Evolutionary conservation across 1,139 yeast genomes (phyloP).

Genomic region (Meyerozyma guilliermondii): DNA sequence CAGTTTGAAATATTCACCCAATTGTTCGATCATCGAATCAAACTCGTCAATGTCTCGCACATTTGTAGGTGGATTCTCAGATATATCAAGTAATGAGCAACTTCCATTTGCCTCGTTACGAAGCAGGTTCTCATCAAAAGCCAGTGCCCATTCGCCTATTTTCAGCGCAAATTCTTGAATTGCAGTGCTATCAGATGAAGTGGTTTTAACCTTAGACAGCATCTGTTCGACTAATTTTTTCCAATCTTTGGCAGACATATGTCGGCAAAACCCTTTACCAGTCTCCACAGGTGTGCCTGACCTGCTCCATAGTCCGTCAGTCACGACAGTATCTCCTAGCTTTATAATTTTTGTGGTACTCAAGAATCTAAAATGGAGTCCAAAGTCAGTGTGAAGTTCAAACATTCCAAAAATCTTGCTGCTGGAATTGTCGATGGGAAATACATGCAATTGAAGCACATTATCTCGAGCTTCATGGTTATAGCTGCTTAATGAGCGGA

Average conservation of each 20-base stretch:
- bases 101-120: conserved; percentile 8
- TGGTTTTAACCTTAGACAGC: conserved; percentile 8
- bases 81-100: conserved; percentile 22
- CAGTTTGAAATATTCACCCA: conserved; percentile 29
- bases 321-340: background rate
- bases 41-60: conserved; percentile 36
- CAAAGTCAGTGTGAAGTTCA: conserved; percentile 14
- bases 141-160: conserved; percentile 21
- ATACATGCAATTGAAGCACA: conserved; percentile 13
- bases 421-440: conserved; percentile 4
- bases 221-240: conserved; percentile 2
- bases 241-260: background rate
- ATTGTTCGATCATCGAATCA: conserved; percentile 48
- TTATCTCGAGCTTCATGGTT: conserved; percentile 7
- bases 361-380: conserved; percentile 8
- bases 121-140: conserved; percentile 3
- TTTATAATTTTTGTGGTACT: conserved; percentile 3
- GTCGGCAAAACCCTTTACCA: conserved; percentile 8
- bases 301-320: background rate
- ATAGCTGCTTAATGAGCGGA: conserved; percentile 13
- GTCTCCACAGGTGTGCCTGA: background rate
- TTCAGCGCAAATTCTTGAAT: conserved; percentile 28
- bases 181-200: background rate
- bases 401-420: conserved; percentile 14
- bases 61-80: conserved; percentile 16